These are phyloP conservation scores for Cryphonectria parasitica DNA, from an alignment of 2,329 filamentous ascomycete genomes.

Conservation along the genomic window DNA sequence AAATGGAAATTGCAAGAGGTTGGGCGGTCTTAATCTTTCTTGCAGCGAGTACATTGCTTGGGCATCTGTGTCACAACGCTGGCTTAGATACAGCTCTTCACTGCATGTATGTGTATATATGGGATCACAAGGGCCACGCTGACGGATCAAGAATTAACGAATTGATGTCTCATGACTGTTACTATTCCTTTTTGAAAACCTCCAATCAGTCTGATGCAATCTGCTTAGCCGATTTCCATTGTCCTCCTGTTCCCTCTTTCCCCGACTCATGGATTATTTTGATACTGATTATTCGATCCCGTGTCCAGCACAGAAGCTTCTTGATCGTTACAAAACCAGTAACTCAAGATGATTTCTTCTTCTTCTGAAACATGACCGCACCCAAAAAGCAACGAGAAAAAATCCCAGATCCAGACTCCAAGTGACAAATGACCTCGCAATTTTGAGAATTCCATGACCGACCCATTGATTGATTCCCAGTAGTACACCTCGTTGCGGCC, in stretches of 20 bases:
- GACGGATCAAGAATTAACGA: background rate
- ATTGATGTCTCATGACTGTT: background rate
- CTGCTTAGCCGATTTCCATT: background rate
- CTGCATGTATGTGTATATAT: background rate
- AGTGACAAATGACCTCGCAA: slow-evolving; percentile 1
- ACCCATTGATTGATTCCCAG: background rate
- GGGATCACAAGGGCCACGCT: background rate
- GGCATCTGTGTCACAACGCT: too few species aligned
- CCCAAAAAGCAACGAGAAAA: background rate
- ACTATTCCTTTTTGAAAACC: background rate
- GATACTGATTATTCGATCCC: background rate
- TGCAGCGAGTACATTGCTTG: background rate
- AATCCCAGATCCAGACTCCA: background rate
- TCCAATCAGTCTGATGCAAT: background rate
- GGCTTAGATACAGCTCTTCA: background rate
- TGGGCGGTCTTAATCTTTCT: background rate
- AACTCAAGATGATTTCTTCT: background rate
- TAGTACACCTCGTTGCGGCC: background rate
- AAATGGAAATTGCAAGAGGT: background rate
- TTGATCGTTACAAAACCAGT: background rate
- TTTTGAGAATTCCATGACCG: background rate
- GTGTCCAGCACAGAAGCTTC: slow-evolving; percentile 16
- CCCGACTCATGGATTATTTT: background rate
- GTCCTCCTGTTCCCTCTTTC: background rate
- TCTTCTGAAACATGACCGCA: background rate